These are phyloP conservation scores for Solanum peruvianum DNA, from an alignment of 257 asterid species.

Conservation along the genomic window DNA sequence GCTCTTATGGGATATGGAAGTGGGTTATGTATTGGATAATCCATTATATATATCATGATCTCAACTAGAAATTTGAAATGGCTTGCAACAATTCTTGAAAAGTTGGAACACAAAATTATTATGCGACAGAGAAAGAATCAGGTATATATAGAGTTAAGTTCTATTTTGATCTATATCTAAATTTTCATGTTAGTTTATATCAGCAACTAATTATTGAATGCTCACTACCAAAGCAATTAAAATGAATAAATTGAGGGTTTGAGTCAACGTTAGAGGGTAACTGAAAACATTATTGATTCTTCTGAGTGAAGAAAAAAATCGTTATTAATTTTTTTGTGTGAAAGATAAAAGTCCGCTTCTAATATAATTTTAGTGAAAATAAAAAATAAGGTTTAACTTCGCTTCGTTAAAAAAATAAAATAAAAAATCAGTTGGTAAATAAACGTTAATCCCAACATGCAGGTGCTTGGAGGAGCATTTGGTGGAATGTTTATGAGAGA, in stretches of 20 bases:
- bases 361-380: no score
- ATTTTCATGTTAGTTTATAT: not conserved
- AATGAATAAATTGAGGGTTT: no score
- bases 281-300: no score
- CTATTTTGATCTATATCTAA: not conserved
- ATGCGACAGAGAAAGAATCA: not conserved
- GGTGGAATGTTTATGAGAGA: not conserved
- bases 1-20: not conserved
- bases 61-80: not conserved
- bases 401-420: not conserved
- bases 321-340: no score
- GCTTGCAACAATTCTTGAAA: not conserved
- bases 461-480: not conserved
- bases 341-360: no score
- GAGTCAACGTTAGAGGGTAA: no score
- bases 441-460: not conserved
- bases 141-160: not conserved
- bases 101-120: not conserved
- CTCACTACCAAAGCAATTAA: no score
- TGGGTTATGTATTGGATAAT: not conserved
- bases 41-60: not conserved
- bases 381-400: no score
- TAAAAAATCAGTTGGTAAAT: not conserved
- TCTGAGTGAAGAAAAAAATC: no score
- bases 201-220: not conserved